Evolutionary conservation across 208 protist species (phyloP).

Genomic region (Lotmaria passim): DNA sequence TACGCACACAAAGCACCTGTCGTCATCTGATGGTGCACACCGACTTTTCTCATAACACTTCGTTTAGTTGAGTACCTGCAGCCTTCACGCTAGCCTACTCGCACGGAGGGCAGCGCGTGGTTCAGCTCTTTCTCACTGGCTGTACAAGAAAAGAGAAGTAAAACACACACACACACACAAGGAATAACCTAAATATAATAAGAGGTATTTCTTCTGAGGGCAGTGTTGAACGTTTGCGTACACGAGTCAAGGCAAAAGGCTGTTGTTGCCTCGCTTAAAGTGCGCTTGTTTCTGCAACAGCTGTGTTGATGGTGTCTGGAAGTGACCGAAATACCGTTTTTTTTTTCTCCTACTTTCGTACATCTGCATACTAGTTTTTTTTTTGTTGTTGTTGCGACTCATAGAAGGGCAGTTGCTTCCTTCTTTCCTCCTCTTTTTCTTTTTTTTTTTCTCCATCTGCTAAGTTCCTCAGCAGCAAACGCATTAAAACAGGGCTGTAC

Average conservation of each 20-base stretch:
- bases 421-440: not conserved
- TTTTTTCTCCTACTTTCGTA: no score
- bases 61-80: conserved; percentile 2
- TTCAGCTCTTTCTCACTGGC: not conserved
- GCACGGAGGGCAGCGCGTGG: conserved; percentile 2
- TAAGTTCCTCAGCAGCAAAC: no score
- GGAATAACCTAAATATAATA: no score
- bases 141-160: not conserved
- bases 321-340: no score
- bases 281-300: no score
- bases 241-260: no score
- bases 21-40: not conserved
- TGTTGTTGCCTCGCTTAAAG: no score
- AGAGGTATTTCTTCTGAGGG: no score
- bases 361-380: no score
- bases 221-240: conserved; percentile 8
- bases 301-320: no score
- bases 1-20: not conserved
- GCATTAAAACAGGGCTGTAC: not conserved
- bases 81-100: conserved; percentile 5
- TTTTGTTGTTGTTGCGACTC: no score
- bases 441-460: not conserved
- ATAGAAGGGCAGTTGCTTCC: no score
- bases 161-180: not conserved
- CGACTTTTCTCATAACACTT: not conserved